Evolutionary conservation across 1,139 yeast genomes (phyloP), one percentile per base, ranked within the genome.

Genomic region (Taphrina sp.): DNA sequence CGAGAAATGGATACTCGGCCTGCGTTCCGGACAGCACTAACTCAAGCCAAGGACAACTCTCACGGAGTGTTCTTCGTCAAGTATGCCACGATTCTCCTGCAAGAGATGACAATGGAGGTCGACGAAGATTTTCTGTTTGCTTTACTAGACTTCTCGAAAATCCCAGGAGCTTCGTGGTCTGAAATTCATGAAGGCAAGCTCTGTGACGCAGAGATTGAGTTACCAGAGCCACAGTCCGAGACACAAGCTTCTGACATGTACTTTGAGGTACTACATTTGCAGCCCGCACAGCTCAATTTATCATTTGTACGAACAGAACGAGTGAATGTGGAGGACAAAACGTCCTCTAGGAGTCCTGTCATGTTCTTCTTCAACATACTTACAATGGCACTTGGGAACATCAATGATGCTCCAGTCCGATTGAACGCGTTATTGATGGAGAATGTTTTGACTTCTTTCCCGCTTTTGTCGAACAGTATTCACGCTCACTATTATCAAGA

Each of bases 361-460:
- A 69, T 77, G 61, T 78, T 82, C 77, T 85, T 84, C 69, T 82
- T 89, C 65, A 89, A 92, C 67, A 82, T 92, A 45, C 73, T 94
- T 60, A 89, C 97, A 0, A 90, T 90, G 97, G 95, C 98, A 0
- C 81, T 94, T 62, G 98, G 98, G 26, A 94, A 92, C 69, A 87
- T 94, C 59, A 90, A 92, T 66, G 97, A 92, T 70, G 98, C 99
- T 0, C 98, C 98, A 1, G 87, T 94, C 36, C 80, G 85, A 64
- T 73, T 94, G 66, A 88, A 92, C 66, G 92, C 98, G 0, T 74
- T 94, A 62, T 78, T 88, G 60, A 78, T 92, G 68, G 96, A 89
- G 64, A 94, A 94, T 67, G 82, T 90, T 12, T 76, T 96, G 61
- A 94, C 89, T 0, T 95, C 96, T 3, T 68, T 85, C 5, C 89